Percentiles rank a stretch among this genome's conserved stretches.
These are phyloP conservation scores for Urochloa ruziziensis DNA, from an alignment of 176 grass and related monocot genomes.

Conservation along the genomic window DNA sequence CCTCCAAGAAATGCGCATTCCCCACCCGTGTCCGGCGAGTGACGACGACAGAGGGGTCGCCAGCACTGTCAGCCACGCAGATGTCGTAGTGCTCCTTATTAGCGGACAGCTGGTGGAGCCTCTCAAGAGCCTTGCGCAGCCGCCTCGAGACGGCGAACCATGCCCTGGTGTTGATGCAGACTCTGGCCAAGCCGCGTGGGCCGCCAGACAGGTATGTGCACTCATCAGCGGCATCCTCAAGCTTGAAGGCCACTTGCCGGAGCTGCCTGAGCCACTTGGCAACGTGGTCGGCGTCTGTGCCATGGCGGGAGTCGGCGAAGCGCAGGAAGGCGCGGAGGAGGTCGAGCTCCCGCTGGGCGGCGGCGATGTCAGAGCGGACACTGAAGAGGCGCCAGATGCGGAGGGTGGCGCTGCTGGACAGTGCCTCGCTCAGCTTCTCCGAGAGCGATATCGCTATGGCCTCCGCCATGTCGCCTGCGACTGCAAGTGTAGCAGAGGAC, in stretches of 20 bases:
- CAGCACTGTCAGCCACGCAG: not conserved
- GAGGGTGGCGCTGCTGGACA: too few species aligned
- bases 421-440: too few species aligned
- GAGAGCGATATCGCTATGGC: too few species aligned
- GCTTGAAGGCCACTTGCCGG: not conserved
- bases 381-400: too few species aligned
- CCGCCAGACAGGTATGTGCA: constrained; percentile 31
- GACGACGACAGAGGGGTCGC: accelerated
- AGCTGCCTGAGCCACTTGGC: constrained; percentile 24
- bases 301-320: constrained; percentile 19
- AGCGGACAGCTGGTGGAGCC: not conserved
- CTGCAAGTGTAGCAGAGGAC: too few species aligned
- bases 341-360: too few species aligned
- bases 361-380: too few species aligned
- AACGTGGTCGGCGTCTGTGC: not conserved
- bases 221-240: constrained; percentile 26
- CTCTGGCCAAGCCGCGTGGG: not conserved
- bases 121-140: not conserved
- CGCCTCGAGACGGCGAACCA: not conserved
- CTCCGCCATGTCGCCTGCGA: too few species aligned
- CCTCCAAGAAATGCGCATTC: not conserved
- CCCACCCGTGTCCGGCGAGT: not conserved
- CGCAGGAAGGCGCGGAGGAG: constrained; percentile 34
- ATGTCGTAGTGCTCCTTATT: not conserved
- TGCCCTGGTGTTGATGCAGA: not conserved